Base-by-base conservation (phyloP, 2,329 filamentous ascomycete species). In the Trichoderma aggressivum region DNA sequence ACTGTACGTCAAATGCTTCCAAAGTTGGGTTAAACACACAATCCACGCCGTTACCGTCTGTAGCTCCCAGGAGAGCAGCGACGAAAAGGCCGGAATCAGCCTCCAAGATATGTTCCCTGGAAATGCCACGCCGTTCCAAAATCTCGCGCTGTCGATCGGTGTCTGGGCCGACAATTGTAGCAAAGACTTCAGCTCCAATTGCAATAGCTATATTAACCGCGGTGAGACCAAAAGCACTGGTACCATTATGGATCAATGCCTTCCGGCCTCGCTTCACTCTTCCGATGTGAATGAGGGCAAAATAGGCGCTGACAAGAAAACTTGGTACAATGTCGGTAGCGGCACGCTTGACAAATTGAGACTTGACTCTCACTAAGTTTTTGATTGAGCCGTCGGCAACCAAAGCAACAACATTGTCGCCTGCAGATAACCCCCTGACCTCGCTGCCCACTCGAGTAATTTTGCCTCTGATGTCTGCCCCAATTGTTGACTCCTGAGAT, bases 1-100 rank as follows among this genome's bases (percentile, higher is more conserved):
- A 74, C 69, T 78, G 80, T 4, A 75, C 70, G 3, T 80, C 77
- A 5, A 80, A 65, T 43, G 80, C 74, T 10, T 79, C 75, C 61
- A 81, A 80, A 0, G 84, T 83, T 0, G 85, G 79, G 72, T 86
- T 85, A 65, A 86, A 85, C 2, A 86, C 77, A 4, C 86, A 71
- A 58, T 87, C 82, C 2, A 85, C 75, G 14, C 81, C 81, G 34
- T 73, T 74, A 3, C 75, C 76, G 16, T 71, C 72, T 1, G 82
- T 84, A 21, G 78, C 67, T 0, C 77, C 72, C 30, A 78, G 74
- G 39, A 86, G 73, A 4, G 74, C 65, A 0, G 75, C 73, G 11
- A 81, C 78, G 21, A 83, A 81, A 21, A 74, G 76, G 30, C 81
- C 79, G 6, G 78, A 76, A 30, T 80, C 78, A 0, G 76, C 78